These are phyloP conservation scores for Chalciporus pseudorubinellus DNA, from an alignment of 768 basidiomycete genomes.

Conservation along the genomic window DNA sequence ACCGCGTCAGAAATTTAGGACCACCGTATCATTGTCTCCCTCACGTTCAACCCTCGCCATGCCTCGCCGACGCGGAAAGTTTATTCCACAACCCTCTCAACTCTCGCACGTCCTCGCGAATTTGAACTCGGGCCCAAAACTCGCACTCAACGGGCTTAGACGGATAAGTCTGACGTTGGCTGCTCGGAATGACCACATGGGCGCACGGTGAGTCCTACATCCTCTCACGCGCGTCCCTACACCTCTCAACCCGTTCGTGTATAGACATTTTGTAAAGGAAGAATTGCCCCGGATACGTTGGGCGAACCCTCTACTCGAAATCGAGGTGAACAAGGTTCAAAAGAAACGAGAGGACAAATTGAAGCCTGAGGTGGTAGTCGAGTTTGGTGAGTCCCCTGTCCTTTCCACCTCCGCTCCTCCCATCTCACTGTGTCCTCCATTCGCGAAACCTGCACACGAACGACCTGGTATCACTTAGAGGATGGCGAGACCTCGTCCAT, in stretches of 20 bases:
- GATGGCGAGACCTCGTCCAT: slow-evolving; percentile 48
- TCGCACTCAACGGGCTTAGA: slow-evolving; percentile 48
- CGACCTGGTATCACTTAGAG: slow-evolving; percentile 37
- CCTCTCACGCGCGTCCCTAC: no score
- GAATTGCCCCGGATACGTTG: slow-evolving; percentile 76
- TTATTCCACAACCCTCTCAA: slow-evolving; percentile 47
- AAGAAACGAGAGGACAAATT: slow-evolving; percentile 56
- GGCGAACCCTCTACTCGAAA: slow-evolving; percentile 65
- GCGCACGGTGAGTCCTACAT: slow-evolving; percentile 54
- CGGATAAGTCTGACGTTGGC: slow-evolving; percentile 56
- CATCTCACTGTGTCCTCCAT: not conserved
- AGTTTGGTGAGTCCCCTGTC: slow-evolving; percentile 53
- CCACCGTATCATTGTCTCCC: not conserved
- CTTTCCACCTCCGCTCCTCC: not conserved
- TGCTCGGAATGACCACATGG: slow-evolving; percentile 67
- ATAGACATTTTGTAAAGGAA: slow-evolving; percentile 76
- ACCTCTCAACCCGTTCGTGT: not conserved
- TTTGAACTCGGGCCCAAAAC: slow-evolving; percentile 51
- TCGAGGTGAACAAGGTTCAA: slow-evolving; percentile 53
- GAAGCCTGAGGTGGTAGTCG: slow-evolving; percentile 59
- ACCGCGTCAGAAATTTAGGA: not conserved
- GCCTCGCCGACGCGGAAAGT: slow-evolving; percentile 30
- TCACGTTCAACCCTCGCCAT: slow-evolving; percentile 1
- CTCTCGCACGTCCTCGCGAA: slow-evolving; percentile 52
- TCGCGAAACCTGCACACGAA: not conserved